phyloP scores from a whole-genome alignment of 345 rosid genomes.

The Geranium brycei region DNA sequence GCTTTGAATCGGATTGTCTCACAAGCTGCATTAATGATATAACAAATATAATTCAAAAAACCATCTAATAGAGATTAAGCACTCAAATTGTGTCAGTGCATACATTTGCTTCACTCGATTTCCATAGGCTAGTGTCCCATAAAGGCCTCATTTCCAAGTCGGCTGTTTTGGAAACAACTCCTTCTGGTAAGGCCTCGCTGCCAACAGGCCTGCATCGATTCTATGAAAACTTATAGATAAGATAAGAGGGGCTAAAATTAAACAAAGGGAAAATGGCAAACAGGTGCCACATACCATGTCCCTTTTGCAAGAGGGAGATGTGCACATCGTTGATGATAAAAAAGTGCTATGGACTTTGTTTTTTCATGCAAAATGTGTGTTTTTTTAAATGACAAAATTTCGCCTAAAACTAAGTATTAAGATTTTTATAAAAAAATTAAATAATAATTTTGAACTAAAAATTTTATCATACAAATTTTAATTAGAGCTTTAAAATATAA shows the following conservation, averaged over 20 bases:
- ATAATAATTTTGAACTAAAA: no score
- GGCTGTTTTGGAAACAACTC: conserved; percentile 22
- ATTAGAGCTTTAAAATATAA: no score
- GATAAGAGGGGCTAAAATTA: neutral
- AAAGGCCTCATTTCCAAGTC: conserved; percentile 38
- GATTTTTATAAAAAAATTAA: no score
- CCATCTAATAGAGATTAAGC: neutral
- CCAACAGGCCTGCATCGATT: conserved; percentile 24
- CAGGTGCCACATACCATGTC: no score
- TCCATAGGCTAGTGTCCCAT: conserved; percentile 33
- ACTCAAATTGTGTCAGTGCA: neutral
- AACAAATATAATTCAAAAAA: no score
- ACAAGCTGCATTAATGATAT: neutral
- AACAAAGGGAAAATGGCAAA: neutral
- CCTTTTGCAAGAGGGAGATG: no score
- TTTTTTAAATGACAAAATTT: no score
- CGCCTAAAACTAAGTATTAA: no score
- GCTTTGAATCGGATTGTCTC: neutral
- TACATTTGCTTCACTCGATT: conserved; percentile 16
- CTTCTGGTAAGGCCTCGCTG: conserved; percentile 27
- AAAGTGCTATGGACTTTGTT: no score
- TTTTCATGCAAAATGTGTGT: no score
- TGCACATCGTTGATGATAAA: no score
- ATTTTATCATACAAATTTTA: no score
- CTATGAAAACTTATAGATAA: conserved; percentile 9